phyloP scores from a whole-genome alignment of 2,329 filamentous ascomycete species.

The Alternaria sp. region DNA sequence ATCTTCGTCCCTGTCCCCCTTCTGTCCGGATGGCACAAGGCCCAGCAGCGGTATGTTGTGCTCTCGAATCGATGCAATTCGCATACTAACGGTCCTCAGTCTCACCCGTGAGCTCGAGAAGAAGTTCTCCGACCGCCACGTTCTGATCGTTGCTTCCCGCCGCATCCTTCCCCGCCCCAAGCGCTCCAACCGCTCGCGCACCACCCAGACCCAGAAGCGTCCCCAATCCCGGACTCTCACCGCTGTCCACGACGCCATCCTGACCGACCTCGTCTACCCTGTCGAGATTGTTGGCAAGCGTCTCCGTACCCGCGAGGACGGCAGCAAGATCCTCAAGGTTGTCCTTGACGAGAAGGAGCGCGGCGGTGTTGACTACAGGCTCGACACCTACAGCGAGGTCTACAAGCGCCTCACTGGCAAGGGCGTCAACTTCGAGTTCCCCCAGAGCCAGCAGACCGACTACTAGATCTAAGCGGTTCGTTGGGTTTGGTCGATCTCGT shows the following conservation, averaged over 20 bases:
- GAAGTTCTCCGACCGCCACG: conserved; percentile 99
- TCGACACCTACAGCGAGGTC: conserved; percentile 99
- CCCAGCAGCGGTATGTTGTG: conserved; percentile 92
- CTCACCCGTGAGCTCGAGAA: conserved; percentile 99
- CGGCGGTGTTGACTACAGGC: conserved; percentile 97
- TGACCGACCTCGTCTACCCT: conserved; percentile 97
- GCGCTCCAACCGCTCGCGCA: conserved; percentile 95
- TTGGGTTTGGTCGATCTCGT: conserved; percentile 26
- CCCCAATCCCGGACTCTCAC: conserved; percentile 97
- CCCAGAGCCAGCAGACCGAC: conserved; percentile 77
- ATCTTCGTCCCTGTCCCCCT: conserved; percentile 99
- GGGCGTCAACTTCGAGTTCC: conserved; percentile 98
- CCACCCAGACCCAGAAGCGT: conserved; percentile 97
- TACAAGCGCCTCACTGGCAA: conserved; percentile 98
- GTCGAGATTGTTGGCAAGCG: conserved; percentile 99
- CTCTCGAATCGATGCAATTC: not conserved
- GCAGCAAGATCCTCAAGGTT: conserved; percentile 98
- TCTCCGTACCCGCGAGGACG: conserved; percentile 97
- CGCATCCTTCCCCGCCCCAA: conserved; percentile 98
- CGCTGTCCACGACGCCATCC: conserved; percentile 98
- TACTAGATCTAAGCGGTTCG: conserved; percentile 66
- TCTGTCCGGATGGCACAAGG: conserved; percentile 97
- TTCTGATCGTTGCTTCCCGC: conserved; percentile 97
- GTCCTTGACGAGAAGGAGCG: conserved; percentile 99
- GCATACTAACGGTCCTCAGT: conserved; percentile 56